Base-by-base conservation (phyloP, 2,329 filamentous ascomycete genomes). In the Annulohypoxylon truncatum region DNA sequence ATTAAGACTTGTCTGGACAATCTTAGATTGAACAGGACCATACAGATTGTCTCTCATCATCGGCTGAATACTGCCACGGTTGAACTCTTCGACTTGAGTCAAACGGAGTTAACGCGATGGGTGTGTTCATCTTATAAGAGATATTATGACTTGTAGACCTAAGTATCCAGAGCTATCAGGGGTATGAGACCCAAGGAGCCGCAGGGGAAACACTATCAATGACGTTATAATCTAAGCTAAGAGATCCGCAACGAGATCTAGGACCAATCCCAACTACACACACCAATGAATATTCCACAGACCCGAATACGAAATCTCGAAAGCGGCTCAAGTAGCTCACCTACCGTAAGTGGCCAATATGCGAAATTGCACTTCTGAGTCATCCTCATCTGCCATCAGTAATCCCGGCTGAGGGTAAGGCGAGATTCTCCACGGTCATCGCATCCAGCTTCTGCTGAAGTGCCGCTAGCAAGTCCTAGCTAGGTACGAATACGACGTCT, bases 341-440 rank as follows among this genome's bases (percentile, higher is more conserved):
- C 31, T 40, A 24, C 20, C 8, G 13, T 20, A 4, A 24, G 13
- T 15, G 18, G 28, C 50, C 22, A 15, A 31, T 31, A 40, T 52
- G 24, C 33, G 24, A 35, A 22, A 26, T 52, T 38, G 20, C 24
- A n/a, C 24, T 52, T 52, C 50, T 52, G 50, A 52, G 50, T 52
- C 50, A 52, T 52, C 38, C 38, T 42, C 35, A 35, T 15, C 18
- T n/a, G 18, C 48, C 18, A 35, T 52, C 31, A 26, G 31, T 52
- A 38, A 52, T 52, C 31, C 18, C 50, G 18, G n/a, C 35, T 35
- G 35, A 35, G 20, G 20, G n/a, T 13, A 24, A 35, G 20, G 50
- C 38, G 38, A 42, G 8, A 10, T 24, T 24, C 31, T 52, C 20
- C 31, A 12, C 22, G 24, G 50, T 35, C 50, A 38, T 15, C 35